Base-by-base conservation (phyloP, 345 rosid species). In the Xanthoceras sorbifolium region DNA sequence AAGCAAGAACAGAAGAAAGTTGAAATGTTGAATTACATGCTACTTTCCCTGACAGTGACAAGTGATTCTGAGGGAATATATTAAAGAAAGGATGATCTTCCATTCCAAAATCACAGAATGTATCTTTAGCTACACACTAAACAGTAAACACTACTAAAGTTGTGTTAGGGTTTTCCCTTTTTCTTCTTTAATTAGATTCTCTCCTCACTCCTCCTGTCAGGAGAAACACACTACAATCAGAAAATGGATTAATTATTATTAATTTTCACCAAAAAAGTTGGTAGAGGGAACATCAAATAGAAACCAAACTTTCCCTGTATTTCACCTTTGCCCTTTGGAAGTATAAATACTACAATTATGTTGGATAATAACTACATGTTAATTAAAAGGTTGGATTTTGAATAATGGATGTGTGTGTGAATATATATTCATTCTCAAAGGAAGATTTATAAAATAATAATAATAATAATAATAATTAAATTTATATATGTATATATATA, bases 1-100 rank as follows among this genome's bases (percentile, higher is more conserved):
- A n/a, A n/a, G 46, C 9, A 20, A 65, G 31, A 34, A 63, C 44
- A 34, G 0, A 18, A 42, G 63, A 80, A 72, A 78, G 69, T 62
- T 31, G 69, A 72, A 59, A 74, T 69, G 75, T 38, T 64, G 78
- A 82, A 74, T 80, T 80, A n/a, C 82, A 65, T 67, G 81, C 72
- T 65, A 80, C 74, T 78, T 82, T 82, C 74, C 55, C 6, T 22
- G 87, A 76, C 9, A n/a, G 67, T 40, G 85, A 82, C 84, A 67
- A 80, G 31, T 76, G 79, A 86, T 84, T 78, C 77, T 68, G 40
- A 73, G 59, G 78, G 84, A 86, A 82, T 78, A 76, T 32, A 78
- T 78, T 73, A 78, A 86, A 84, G 84, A 26, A 34, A 68, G 67
- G 74, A 14, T 14, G 1, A 23, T 78, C 54, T 75, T 70, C 74